Base-by-base conservation (phyloP, 768 basidiomycete species). In the Auriscalpium vulgare region DNA sequence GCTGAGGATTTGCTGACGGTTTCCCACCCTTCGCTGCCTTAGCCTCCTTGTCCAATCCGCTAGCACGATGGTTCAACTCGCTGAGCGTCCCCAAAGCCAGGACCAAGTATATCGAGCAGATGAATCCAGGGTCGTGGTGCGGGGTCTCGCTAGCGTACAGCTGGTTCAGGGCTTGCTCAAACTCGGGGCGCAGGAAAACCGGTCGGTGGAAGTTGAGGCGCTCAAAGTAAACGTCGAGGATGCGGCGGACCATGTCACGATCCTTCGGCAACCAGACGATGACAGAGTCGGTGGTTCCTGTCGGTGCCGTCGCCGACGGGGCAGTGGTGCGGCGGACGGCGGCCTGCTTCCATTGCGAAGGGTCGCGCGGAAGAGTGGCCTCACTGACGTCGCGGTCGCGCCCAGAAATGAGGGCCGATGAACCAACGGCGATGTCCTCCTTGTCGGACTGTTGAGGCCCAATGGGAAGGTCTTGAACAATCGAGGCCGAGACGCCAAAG, bases 131-230 rank as follows among this genome's bases (percentile, higher is more conserved):
- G 65, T 92, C 90, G 59, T 82, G 75, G 21, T 81, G 77, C 2
- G 76, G 60, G 9, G 71, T 69, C 8, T 73, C 68, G 48, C 76
- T 77, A 0, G 82, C 78, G 64, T 92, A 93, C n/a, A 90, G 75
- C 23, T 80, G 77, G 46, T 80, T 73, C 53, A 92, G 70, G 13
- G 76, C 75, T 63, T 73, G 76, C 60, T 88, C 80, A 67, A 92
- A 91, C 40, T 86, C 83, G 53, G 76, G 72, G 47, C 83, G 83
- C 34, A 78, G 69, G 66, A 85, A 89, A 51, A 91, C 85, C 0
- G 90, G 91, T 1, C 91, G 81, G 65, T 92, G 89, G 60, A 79
- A 67, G 60, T 92, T 91, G 67, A 93, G 87, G 50, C 82, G 82
- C 2, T 71, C 65, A 68, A 93, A 93, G 68, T 91, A 93, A 50